A percentile compares a stretch with the other conserved stretches of the same genome.
Evolutionary conservation across 129 eudicot species (phyloP).

Genomic region (Tagetes patula): DNA sequence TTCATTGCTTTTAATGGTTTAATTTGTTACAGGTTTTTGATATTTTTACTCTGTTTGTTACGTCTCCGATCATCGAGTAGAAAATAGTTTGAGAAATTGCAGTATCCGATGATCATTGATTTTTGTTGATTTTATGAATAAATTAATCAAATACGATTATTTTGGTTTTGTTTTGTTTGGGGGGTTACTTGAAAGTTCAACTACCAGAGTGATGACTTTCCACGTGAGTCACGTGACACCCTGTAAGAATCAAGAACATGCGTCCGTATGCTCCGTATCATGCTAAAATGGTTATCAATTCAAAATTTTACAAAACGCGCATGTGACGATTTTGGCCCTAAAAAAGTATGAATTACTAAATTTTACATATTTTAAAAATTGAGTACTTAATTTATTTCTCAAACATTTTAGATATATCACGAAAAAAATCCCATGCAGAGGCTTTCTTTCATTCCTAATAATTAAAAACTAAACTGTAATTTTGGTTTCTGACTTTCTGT

Average conservation of each 20-base stretch:
- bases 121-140: slow-evolving; percentile 30
- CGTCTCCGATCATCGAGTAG: slow-evolving; percentile 21
- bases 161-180: neutral
- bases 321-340: too few relatives aligned
- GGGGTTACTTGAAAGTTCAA: slow-evolving; percentile 32
- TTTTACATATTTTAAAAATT: too few relatives aligned
- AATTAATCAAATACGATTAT: slow-evolving; percentile 19
- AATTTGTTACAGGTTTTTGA: slow-evolving; percentile 22
- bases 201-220: slow-evolving; percentile 34
- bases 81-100: slow-evolving; percentile 18
- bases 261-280: slow-evolving; percentile 7
- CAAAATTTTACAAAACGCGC: too few relatives aligned
- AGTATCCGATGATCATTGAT: slow-evolving; percentile 23
- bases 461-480: too few relatives aligned
- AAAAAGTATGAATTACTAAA: too few relatives aligned
- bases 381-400: too few relatives aligned
- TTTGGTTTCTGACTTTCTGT: too few relatives aligned
- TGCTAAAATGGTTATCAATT: too few relatives aligned
- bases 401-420: too few relatives aligned
- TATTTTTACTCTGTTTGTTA: neutral
- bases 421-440: too few relatives aligned
- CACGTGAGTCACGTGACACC: slow-evolving; percentile 25
- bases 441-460: too few relatives aligned
- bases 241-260: slow-evolving; percentile 19
- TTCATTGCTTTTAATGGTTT: neutral